A percentile compares a stretch with the other conserved stretches of the same genome.
phyloP scores from a whole-genome alignment of 2,329 filamentous ascomycete genomes.

The Aurifilum marmelostoma region DNA sequence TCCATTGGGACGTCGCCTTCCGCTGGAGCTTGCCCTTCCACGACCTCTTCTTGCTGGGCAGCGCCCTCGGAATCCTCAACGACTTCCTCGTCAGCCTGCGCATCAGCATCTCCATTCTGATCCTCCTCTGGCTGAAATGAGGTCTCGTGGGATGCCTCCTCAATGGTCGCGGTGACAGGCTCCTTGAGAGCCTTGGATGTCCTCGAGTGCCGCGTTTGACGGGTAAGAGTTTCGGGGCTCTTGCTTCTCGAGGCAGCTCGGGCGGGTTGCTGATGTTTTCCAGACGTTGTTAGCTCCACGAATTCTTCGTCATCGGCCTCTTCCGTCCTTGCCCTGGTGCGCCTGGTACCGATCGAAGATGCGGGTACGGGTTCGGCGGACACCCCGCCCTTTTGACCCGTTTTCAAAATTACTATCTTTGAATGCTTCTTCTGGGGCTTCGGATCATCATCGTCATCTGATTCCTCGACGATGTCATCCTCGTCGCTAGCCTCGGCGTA shows the following conservation, averaged over 20 bases:
- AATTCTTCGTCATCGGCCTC: constrained; percentile 58
- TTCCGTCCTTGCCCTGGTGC: constrained; percentile 59
- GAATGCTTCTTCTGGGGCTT: constrained; percentile 34
- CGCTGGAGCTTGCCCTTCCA: constrained; percentile 31
- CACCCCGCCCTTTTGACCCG: constrained; percentile 30
- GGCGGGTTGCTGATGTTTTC: constrained; percentile 56
- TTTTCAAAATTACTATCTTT: constrained; percentile 52
- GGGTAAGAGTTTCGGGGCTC: constrained; percentile 56
- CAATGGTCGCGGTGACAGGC: constrained; percentile 49
- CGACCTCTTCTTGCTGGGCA: constrained; percentile 30
- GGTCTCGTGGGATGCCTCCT: constrained; percentile 59
- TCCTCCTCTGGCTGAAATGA: constrained; percentile 32
- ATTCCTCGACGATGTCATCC: constrained; percentile 39
- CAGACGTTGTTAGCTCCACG: constrained; percentile 63
- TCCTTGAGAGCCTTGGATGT: constrained; percentile 55
- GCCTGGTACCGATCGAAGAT: constrained; percentile 41
- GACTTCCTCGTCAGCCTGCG: constrained; percentile 28
- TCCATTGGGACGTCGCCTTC: constrained; percentile 30
- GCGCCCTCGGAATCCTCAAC: constrained; percentile 29
- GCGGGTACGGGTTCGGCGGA: constrained; percentile 18
- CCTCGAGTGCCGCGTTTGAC: constrained; percentile 50
- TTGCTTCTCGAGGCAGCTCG: constrained; percentile 56
- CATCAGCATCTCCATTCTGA: constrained; percentile 40
- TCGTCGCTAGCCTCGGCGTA: constrained; percentile 53
- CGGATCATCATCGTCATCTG: constrained; percentile 33